Conservation (phyloP, 352 stramenopile species). For the Phytophthora pinifolia region DNA sequence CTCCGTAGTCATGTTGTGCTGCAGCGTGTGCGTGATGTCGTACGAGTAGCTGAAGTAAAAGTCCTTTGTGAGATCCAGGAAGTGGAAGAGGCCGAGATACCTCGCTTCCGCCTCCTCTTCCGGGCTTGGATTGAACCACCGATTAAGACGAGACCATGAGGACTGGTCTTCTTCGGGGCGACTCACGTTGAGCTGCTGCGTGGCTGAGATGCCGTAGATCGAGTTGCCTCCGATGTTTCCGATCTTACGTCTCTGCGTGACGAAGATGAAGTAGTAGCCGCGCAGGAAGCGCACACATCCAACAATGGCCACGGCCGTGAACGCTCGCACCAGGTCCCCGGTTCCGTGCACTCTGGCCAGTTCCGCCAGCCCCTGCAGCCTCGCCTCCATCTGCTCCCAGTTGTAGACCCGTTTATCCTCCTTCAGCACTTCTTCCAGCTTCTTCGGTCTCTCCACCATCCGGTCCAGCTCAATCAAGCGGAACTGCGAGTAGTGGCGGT, state of each 20-base stretch:
- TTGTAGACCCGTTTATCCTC: slow-evolving; percentile 70
- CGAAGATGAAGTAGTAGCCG: slow-evolving; percentile 98
- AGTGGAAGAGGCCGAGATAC: slow-evolving; percentile 98
- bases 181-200: slow-evolving; percentile 90
- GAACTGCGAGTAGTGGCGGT: slow-evolving; percentile 83
- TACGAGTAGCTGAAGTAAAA: slow-evolving; percentile 99
- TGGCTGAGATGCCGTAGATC: slow-evolving; percentile 97
- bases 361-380: slow-evolving; percentile 66
- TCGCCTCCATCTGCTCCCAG: slow-evolving; percentile 83
- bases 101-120: slow-evolving; percentile 83
- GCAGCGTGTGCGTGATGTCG: slow-evolving; percentile 96
- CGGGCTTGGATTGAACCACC: slow-evolving; percentile 81
- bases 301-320: slow-evolving; percentile 96
- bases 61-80: slow-evolving; percentile 98
- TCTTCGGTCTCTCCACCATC: slow-evolving; percentile 57
- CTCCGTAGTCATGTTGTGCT: slow-evolving; percentile 96
- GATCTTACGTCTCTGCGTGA: slow-evolving; percentile 96
- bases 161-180: slow-evolving; percentile 47
- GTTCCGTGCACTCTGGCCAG: slow-evolving; percentile 37
- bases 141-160: slow-evolving; percentile 71
- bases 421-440: slow-evolving; percentile 54
- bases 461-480: slow-evolving; percentile 75
- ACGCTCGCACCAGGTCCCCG: slow-evolving; percentile 55
- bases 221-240: slow-evolving; percentile 95
- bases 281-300: slow-evolving; percentile 98